Evolutionary conservation across 2,329 filamentous ascomycete species (phyloP), one percentile per base, ranked within the genome.

Genomic region (Colletotrichum cuscutae): DNA sequence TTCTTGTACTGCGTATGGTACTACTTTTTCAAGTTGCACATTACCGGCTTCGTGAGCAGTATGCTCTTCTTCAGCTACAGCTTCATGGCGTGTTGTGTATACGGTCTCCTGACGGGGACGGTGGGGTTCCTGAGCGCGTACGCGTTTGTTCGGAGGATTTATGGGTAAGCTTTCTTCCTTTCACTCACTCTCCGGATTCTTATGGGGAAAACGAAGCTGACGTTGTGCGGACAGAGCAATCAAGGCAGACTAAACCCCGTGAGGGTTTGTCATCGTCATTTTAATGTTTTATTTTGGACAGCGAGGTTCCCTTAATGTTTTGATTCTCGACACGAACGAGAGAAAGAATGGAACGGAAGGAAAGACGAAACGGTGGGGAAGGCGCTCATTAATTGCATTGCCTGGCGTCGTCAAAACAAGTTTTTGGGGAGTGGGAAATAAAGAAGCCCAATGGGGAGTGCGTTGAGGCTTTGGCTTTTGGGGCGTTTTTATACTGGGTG

Each of bases 41-140:
- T 97, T 75, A 89, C 90, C 6, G 95, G 95, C 5, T 93, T 96
- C 76, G 89, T 95, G 57, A 95, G 93, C 78, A 91, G 92, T 60
- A 81, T 97, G 80, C 86, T 97, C 42, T 97, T 97, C 84, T 97
- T 97, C 82, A 91, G 89, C 76, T 97, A 97, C 81, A 95, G 92
- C 80, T 92, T 94, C 79, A 89, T 97, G 77, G 94, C 93, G 1
- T 97, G 94, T 81, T 88, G 90, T 57, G 91, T 97, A 4, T 97
- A 97, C 80, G 94, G 93, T 1, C 84, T 97, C 62, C 84, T 97
- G 75, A 95, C 92, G 11, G 95, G 95, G 28, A 97, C 95, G 0
- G 89, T 97, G 67, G 95, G 95, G 2, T 97, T 97, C 81, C 81
- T 97, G 82, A 92, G 93, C 53, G 93, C 94, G 6, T 97, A 97